A percentile compares a stretch with the other conserved stretches of the same genome.
These are phyloP conservation scores for Emmonsiellopsis sp. DNA, from an alignment of 2,329 filamentous ascomycete species.

Conservation along the genomic window DNA sequence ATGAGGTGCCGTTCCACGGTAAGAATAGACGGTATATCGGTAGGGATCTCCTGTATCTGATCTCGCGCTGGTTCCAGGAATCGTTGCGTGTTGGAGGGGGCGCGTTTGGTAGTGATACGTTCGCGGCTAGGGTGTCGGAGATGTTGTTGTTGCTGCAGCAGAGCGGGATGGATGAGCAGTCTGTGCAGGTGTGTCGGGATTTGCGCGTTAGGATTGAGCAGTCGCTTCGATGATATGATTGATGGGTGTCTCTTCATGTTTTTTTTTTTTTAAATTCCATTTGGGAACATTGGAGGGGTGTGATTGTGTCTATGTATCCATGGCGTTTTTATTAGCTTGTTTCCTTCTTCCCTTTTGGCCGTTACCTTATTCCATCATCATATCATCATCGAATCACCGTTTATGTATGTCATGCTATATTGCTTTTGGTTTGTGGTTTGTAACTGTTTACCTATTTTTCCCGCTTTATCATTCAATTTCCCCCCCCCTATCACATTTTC, in stretches of 20 bases:
- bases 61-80: conserved; percentile 52
- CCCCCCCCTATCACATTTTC: neutral
- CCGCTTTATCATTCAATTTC: neutral
- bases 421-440: neutral
- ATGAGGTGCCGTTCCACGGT: conserved; percentile 56
- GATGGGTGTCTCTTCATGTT: neutral
- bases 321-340: too few species aligned
- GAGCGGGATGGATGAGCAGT: conserved; percentile 29
- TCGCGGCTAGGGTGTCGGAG: conserved; percentile 41
- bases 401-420: neutral
- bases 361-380: too few species aligned
- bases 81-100: conserved; percentile 46
- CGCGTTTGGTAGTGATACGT: conserved; percentile 53
- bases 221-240: conserved; percentile 6
- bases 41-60: conserved; percentile 53
- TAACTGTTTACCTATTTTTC: neutral
- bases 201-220: conserved; percentile 31
- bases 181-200: conserved; percentile 31
- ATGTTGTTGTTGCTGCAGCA: conserved; percentile 38
- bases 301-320: neutral
- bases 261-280: neutral
- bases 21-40: conserved; percentile 49
- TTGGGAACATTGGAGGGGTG: neutral
- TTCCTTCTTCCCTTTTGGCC: too few species aligned
- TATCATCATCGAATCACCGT: too few species aligned